phyloP scores from a whole-genome alignment of 805 yeast species.

The Wickerhamiella siamensis region DNA sequence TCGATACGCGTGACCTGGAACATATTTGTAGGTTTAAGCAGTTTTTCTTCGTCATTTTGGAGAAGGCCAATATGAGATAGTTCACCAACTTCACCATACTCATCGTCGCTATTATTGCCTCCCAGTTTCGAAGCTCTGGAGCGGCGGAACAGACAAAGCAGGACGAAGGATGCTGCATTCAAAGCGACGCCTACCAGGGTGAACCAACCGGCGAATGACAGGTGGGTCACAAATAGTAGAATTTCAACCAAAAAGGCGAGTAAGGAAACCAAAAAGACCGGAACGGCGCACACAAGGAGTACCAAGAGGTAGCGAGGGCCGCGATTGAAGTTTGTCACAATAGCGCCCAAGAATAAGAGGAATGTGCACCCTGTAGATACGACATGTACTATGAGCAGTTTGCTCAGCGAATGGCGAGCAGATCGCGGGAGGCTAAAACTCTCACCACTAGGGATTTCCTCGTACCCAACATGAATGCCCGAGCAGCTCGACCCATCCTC shows the following conservation, averaged over 20 bases:
- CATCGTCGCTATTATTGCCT: constrained; percentile 8
- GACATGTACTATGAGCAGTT: constrained; percentile 51
- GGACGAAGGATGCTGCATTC: constrained; percentile 46
- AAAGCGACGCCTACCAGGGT: constrained; percentile 54
- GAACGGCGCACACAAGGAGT: constrained; percentile 44
- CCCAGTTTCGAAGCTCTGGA: constrained; percentile 31
- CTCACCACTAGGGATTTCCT: constrained; percentile 21
- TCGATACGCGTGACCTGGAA: not conserved
- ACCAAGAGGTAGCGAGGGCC: constrained; percentile 34
- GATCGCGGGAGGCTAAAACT: constrained; percentile 41
- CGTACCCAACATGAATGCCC: constrained; percentile 32
- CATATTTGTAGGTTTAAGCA: constrained; percentile 5
- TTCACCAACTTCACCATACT: constrained; percentile 1
- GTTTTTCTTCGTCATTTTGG: constrained; percentile 14
- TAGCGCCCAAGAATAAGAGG: constrained; percentile 30
- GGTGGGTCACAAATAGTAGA: constrained; percentile 56
- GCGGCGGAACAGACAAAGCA: constrained; percentile 60
- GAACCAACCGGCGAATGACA: constrained; percentile 80
- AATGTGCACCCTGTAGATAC: constrained; percentile 44
- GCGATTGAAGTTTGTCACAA: constrained; percentile 27
- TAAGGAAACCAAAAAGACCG: constrained; percentile 54
- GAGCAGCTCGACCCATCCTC: constrained; percentile 27
- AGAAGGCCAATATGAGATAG: constrained; percentile 2
- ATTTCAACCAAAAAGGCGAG: constrained; percentile 74
- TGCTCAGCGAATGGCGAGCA: constrained; percentile 44